Evolutionary conservation across 73 alveolate genomes (phyloP).

Genomic region (Tetrahymena elliotti): DNA sequence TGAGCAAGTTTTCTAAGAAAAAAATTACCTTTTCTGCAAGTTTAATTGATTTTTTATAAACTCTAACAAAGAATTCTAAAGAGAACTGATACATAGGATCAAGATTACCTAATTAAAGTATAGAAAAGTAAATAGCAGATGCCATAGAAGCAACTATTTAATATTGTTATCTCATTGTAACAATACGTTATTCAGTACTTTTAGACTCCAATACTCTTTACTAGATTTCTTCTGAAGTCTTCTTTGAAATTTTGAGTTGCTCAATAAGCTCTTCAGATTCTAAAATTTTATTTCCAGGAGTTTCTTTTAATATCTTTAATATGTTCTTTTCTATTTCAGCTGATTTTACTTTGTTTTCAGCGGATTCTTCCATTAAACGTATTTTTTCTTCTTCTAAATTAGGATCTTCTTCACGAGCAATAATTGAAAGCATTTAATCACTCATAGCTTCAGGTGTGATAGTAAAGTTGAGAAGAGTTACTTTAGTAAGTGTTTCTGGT

Average conservation of each 20-base stretch:
- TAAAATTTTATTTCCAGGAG: constrained; percentile 74
- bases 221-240: constrained; percentile 77
- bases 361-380: constrained; percentile 75
- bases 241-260: constrained; percentile 77
- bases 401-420: constrained; percentile 94
- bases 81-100: constrained; percentile 96
- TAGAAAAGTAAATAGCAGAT: constrained; percentile 78
- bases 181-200: constrained; percentile 83
- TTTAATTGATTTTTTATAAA: constrained; percentile 71
- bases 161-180: constrained; percentile 78
- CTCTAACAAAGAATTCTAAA: constrained; percentile 76
- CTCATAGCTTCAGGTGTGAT: constrained; percentile 93
- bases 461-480: constrained; percentile 90
- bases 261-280: constrained; percentile 84
- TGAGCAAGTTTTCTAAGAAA: constrained; percentile 69
- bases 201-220: constrained; percentile 81
- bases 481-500: constrained; percentile 92
- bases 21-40: constrained; percentile 68
- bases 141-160: constrained; percentile 85
- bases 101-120: constrained; percentile 71
- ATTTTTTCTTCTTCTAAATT: constrained; percentile 86
- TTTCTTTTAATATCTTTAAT: constrained; percentile 65
- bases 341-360: constrained; percentile 61
- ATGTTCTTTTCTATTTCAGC: constrained; percentile 81
- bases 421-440: constrained; percentile 85